phyloP scores from a whole-genome alignment of 169 alveolate genomes.

The Plasmodium yoelii region DNA sequence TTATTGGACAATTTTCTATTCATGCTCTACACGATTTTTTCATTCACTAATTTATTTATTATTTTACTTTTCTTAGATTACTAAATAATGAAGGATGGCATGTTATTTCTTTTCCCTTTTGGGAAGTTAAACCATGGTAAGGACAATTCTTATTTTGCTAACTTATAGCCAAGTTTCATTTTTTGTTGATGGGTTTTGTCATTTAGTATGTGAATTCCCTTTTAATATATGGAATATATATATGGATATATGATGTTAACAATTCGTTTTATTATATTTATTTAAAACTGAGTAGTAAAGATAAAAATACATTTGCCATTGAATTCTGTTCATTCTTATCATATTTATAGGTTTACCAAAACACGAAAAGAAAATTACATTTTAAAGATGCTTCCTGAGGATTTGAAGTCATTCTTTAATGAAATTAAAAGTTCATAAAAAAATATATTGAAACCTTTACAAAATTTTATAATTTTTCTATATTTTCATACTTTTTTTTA shows the following conservation, averaged over 20 bases:
- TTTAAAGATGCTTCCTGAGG: constrained; percentile 40
- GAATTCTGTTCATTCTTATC: neutral
- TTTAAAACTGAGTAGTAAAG: too few species aligned
- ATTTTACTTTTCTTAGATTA: constrained; percentile 16
- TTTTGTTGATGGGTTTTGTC: too few species aligned
- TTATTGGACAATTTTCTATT: too few species aligned
- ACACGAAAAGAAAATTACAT: constrained; percentile 64
- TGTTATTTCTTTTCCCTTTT: constrained; percentile 73
- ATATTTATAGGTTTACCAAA: constrained; percentile 54
- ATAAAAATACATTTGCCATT: too few species aligned
- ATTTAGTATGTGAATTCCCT: too few species aligned
- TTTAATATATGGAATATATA: too few species aligned
- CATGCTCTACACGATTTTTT: too few species aligned
- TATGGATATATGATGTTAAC: too few species aligned
- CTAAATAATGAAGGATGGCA: constrained; percentile 53
- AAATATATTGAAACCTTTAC: neutral
- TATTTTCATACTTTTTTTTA: neutral
- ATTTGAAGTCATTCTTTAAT: constrained; percentile 40
- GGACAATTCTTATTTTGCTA: too few species aligned
- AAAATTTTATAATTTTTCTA: neutral
- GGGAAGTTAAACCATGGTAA: constrained; percentile 77
- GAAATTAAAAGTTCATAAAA: neutral
- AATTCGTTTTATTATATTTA: too few species aligned
- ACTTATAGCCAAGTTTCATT: too few species aligned
- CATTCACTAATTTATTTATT: constrained; percentile 4